Evolutionary conservation across 495 filamentous ascomycete species (phyloP).

Genomic region (Penicillium turbatum): DNA sequence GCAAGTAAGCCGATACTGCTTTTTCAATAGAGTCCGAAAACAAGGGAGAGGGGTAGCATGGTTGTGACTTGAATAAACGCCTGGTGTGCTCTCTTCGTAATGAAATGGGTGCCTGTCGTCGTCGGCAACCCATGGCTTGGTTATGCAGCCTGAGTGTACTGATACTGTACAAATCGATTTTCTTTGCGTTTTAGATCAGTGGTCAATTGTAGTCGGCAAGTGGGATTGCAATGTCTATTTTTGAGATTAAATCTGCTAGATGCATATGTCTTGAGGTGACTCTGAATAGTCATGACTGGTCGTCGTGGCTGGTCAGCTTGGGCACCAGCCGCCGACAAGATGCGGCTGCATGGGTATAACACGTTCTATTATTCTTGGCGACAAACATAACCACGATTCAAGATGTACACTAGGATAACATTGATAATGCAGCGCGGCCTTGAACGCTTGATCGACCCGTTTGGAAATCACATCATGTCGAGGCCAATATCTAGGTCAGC

Average conservation of each 20-base stretch:
- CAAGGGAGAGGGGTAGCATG: conserved; percentile 19
- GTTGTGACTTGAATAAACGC: conserved; percentile 31
- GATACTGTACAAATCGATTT: conserved; percentile 51
- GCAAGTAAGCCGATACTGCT: conserved; percentile 34
- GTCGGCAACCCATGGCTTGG: conserved; percentile 15
- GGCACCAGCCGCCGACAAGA: background rate
- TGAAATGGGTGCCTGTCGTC: conserved; percentile 16
- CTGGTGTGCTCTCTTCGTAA: conserved; percentile 23
- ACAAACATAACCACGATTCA: background rate
- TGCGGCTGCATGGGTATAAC: background rate
- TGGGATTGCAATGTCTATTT: background rate
- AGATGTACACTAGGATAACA: background rate
- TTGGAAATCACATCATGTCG: background rate
- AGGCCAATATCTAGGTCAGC: background rate
- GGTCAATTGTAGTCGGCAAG: background rate
- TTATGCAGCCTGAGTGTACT: conserved; percentile 39
- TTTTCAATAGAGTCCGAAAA: conserved; percentile 22
- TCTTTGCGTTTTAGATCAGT: conserved; percentile 9
- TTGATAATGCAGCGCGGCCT: background rate
- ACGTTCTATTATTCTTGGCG: background rate
- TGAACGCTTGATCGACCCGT: too few species aligned
- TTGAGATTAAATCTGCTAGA: background rate
- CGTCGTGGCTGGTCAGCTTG: background rate
- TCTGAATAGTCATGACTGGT: background rate
- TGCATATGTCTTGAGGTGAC: background rate